Percentiles rank a stretch among this genome's conserved stretches.
Conservation (phyloP, 2,329 filamentous ascomycete genomes). For the Clonostachys solani region DNA sequence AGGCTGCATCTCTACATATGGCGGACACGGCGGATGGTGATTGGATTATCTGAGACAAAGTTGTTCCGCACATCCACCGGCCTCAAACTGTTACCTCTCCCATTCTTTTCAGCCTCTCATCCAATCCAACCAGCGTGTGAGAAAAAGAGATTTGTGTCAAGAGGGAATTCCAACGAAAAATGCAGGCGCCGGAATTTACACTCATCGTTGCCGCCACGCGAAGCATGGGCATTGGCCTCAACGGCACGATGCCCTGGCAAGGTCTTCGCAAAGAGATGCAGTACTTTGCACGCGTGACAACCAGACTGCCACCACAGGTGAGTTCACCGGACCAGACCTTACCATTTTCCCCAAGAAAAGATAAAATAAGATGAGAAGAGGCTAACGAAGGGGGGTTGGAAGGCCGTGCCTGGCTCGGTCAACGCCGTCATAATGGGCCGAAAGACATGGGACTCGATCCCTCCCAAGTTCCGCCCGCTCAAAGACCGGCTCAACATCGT, state of each 20-base stretch:
- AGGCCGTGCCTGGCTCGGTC: slow-evolving; percentile 17
- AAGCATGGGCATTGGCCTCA: slow-evolving; percentile 80
- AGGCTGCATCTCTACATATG: no score
- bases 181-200: slow-evolving; percentile 61
- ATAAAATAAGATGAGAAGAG: no score
- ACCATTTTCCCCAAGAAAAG: neutral
- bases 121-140: neutral
- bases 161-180: slow-evolving; percentile 6
- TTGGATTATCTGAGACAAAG: no score
- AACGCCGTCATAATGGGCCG: slow-evolving; percentile 96
- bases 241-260: slow-evolving; percentile 82
- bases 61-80: no score
- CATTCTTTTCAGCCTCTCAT: neutral
- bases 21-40: no score
- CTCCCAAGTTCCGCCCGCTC: slow-evolving; percentile 72
- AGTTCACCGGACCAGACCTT: neutral
- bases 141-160: neutral
- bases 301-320: slow-evolving; percentile 48
- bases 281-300: slow-evolving; percentile 90
- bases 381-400: no score
- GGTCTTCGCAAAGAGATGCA: slow-evolving; percentile 87
- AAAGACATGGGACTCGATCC: slow-evolving; percentile 94
- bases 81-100: neutral
- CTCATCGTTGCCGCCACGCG: slow-evolving; percentile 92
- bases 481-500: slow-evolving; percentile 79